Evolutionary conservation across 202 grass and related monocot genomes (phyloP).

Genomic region (Digitaria exilis): DNA sequence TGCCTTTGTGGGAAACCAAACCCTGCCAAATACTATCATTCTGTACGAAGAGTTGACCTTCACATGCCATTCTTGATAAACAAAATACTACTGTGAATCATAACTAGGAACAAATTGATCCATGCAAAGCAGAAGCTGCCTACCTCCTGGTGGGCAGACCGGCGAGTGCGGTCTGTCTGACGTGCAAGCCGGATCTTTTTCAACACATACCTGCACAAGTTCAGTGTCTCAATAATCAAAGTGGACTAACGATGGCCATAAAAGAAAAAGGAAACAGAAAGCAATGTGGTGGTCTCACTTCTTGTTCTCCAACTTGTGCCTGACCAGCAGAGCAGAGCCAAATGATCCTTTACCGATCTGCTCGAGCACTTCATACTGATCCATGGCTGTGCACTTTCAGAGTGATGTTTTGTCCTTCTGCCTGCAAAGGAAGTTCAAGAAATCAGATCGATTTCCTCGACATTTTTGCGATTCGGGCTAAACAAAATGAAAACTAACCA

Average conservation of each 20-base stretch:
- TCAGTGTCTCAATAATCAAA: constrained; percentile 30
- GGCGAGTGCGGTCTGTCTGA: constrained; percentile 80
- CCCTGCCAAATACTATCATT: constrained; percentile 30
- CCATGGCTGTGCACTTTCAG: constrained; percentile 42
- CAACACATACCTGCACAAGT: constrained; percentile 68
- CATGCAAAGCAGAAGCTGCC: constrained; percentile 30
- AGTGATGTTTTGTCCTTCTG: background rate
- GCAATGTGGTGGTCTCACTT: constrained; percentile 52
- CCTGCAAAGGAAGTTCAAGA: constrained; percentile 22
- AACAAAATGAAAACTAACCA: background rate
- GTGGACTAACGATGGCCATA: background rate
- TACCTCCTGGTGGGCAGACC: constrained; percentile 93
- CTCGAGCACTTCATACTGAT: constrained; percentile 83
- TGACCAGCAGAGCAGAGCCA: constrained; percentile 82
- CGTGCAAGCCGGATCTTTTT: constrained; percentile 90
- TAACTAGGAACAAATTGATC: constrained; percentile 22
- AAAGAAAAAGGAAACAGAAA: constrained; percentile 14
- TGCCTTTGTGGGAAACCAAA: constrained; percentile 23
- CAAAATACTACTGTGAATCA: constrained; percentile 26
- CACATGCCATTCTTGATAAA: constrained; percentile 21
- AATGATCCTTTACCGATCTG: constrained; percentile 92
- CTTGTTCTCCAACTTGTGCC: constrained; percentile 89
- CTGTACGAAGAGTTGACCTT: constrained; percentile 28
- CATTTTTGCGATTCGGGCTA: background rate
- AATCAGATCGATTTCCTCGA: background rate